Evolutionary conservation across 192 early-diverging fungal genomes (phyloP), one percentile per base, ranked within the genome.

Genomic region (Physocladia obscura): DNA sequence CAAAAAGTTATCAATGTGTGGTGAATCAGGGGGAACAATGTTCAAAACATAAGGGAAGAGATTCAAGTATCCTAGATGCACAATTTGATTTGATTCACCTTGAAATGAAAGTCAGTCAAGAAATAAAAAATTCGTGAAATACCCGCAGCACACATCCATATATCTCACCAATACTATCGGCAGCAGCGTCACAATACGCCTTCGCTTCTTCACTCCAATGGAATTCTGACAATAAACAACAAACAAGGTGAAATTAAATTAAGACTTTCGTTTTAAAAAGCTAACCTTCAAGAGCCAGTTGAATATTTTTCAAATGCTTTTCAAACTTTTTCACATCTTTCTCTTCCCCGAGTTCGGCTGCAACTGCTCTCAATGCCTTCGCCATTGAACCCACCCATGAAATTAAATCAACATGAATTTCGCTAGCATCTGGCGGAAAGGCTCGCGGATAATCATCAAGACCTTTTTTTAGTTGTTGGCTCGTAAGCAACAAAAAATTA

Each of bases 401-500:
- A 0, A 89, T 70, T 17, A 94, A 67, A 73, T 94, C 93, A 4
- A 92, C 78, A 75, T 90, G 95, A 68, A 89, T 77, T 67, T 94
- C 92, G 21, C 85, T 87, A 27, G 81, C 61, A 75, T 87, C 83
- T 3, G 94, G 92, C 24, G 84, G 85, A 3, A 73, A 68, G 0
- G 91, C 87, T 35, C 96, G 84, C 26, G 96, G 96, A 67, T 96
- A 98, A 74, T 98, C 96, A 78, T 98, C 96, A 35, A 98, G 74
- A 4, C 95, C 85, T n/a, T n/a, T n/a, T n/a, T n/a, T n/a, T n/a
- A 49, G 26, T 26, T 63, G 22, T 29, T 29, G 40, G 0, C 13
- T 21, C 54, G 22, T 13, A 21, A 6, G n/a, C 8, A 55, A 24
- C 13, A 55, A 32, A 31, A 52, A 36, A 67, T 49, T 54, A 21